Conservation (phyloP, 2,329 filamentous ascomycete species). For the Pestalotiopsis sp. region DNA sequence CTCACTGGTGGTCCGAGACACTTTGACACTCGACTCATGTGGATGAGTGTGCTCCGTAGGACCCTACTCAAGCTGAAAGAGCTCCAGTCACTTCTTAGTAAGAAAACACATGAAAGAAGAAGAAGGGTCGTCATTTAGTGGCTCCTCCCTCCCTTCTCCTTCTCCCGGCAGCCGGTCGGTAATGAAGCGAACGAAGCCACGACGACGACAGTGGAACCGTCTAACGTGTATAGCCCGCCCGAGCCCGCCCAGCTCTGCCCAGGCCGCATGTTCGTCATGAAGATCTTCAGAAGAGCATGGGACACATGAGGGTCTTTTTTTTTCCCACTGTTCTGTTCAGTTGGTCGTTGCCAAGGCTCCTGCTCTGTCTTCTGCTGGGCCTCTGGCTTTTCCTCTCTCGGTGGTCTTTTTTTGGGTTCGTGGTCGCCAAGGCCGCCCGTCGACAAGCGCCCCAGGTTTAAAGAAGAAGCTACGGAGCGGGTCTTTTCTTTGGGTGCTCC, state of each 20-base stretch:
- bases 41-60: too few species aligned
- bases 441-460: not conserved
- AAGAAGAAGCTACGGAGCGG: not conserved
- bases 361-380: not conserved
- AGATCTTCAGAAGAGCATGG: not conserved
- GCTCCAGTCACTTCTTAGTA: not conserved
- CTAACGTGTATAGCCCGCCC: conserved; percentile 5
- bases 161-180: not conserved
- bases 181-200: not conserved
- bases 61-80: too few species aligned
- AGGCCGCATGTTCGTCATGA: conserved; percentile 4
- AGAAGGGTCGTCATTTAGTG: not conserved
- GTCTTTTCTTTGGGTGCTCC: not conserved
- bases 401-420: not conserved
- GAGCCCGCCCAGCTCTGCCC: not conserved
- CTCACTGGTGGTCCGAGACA: too few species aligned
- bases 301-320: not conserved
- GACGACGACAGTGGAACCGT: conserved; percentile 8
- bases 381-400: not conserved
- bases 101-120: not conserved
- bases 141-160: not conserved
- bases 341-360: too few species aligned
- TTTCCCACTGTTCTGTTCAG: too few species aligned
- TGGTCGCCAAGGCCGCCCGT: not conserved
- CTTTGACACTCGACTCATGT: too few species aligned